Base-by-base conservation (phyloP, 192 early-diverging fungal genomes). In the Rhizoclosmatium sp. region DNA sequence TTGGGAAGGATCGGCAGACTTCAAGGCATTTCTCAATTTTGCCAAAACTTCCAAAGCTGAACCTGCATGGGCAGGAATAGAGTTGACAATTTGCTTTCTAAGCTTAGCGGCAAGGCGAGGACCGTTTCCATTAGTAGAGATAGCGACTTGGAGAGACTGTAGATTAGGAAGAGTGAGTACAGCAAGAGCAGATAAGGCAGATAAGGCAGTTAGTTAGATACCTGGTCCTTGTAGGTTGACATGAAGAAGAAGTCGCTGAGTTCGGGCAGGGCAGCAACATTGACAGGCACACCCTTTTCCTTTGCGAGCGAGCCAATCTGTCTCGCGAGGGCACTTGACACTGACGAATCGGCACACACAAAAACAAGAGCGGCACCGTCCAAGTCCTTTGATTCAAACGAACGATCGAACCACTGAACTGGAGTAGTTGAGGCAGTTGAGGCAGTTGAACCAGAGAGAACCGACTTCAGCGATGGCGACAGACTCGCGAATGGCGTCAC, bases 231-330 rank as follows among this genome's bases (percentile, higher is more conserved):
- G 51, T 67, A 92, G 10, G 92, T 92, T 23, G 93, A 93, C 89
- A 93, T 94, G 85, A 96, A 93, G 82, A 92, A 95, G 82, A 96
- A 96, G 80, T 95, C 94, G 71, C 94, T 95, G 69, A 93, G 79
- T 1, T 91, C 90, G 21, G 94, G 91, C 16, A 92, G 89, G 76
- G 94, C 93, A 0, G 94, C 91, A 14, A 93, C 93, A 75, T 96
- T 95, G 47, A 96, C 93, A 3, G 95, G 95, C n/a, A 96, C 92
- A 31, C 88, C 78, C 54, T 85, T 85, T 58, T 80, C 69, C 67
- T 86, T 83, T 80, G 91, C 92, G 19, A 90, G 74, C 14, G 78
- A 45, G 47, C 89, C 91, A 56, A 96, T 93, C 14, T 76, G 41
- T 14, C 75, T 61, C 3, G 75, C 42, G 21, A 41, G 64, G 21